Base-by-base conservation (phyloP, 495 filamentous ascomycete genomes). In the Pyrenula massariospora region DNA sequence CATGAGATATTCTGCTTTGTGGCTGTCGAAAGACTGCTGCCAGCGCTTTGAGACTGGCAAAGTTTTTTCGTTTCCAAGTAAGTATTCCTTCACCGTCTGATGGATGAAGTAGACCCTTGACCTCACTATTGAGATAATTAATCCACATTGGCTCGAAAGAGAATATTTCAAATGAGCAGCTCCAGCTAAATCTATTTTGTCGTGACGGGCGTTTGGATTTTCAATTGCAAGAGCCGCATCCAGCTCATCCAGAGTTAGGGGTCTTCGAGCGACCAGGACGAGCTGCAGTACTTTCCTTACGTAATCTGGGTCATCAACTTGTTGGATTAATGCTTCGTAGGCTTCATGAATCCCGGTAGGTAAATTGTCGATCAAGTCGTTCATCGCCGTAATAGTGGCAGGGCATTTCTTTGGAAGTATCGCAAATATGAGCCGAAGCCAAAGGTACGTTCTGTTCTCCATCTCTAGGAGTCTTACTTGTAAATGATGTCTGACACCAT, bases 391-490 rank as follows among this genome's bases (percentile, higher is more conserved):
- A 56, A 10, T 54, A 10, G 68, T 66, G 23, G 68, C 57, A 2
- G 55, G 54, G 42, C 52, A 51, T 15, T 21, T 55, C 2, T 60
- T 24, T 25, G 67, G 47, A 24, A 74, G 63, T 10, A 62, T 62
- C 25, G 71, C 63, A 12, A 75, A 56, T 1, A 58, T 70, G 1
- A 77, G 62, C 54, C 66, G 57, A 5, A 74, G 63, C 76, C 73
- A 77, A n/a, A 78, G 71, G 60, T 78, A 78, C n/a, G 73, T 77
- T 23, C 72, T 62, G 48, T 76, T 64, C 19, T 57, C 25, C 21
- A 72, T 53, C 10, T 48, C 5, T 1, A 58, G 54, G 21, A 77
- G 58, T 47, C 63, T 58, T 23, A 62, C 23, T 36, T 57, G 54
- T 8, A 77, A 59, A 3, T 57, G 25, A 0, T 56, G 10, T 24